Percentiles rank a stretch among this genome's conserved stretches.
phyloP scores from a whole-genome alignment of 2,329 filamentous ascomycete genomes.

The Cercospora nicotianae region DNA sequence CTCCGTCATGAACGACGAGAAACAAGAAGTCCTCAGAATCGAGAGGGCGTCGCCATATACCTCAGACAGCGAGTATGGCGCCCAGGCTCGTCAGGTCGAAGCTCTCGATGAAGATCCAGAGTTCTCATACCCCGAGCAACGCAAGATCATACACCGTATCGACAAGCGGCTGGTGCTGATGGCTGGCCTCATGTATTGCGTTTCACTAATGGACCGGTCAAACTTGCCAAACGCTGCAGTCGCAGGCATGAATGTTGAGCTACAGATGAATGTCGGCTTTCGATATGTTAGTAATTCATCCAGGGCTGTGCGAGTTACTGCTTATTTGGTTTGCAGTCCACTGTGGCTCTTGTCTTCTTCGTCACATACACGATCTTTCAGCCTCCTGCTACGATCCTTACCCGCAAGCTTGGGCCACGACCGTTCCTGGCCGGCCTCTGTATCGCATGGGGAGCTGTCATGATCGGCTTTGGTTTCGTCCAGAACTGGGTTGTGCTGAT shows the following conservation, averaged over 20 bases:
- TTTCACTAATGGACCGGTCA: conserved; percentile 61
- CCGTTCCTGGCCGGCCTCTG: conserved; percentile 35
- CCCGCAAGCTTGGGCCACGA: conserved; percentile 34
- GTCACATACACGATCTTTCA: conserved; percentile 36
- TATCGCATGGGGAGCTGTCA: conserved; percentile 57
- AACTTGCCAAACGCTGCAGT: conserved; percentile 15
- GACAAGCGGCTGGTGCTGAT: conserved; percentile 55
- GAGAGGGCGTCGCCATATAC: background rate
- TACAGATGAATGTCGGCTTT: conserved; percentile 32
- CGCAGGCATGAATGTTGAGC: conserved; percentile 47
- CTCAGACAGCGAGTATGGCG: background rate
- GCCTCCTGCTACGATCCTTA: conserved; percentile 34
- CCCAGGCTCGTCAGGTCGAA: background rate
- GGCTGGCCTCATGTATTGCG: conserved; percentile 63
- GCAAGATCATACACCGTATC: conserved; percentile 59
- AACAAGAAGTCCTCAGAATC: background rate
- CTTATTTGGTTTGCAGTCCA: background rate
- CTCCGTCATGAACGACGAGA: background rate
- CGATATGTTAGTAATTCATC: conserved; percentile 32
- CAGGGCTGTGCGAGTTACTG: conserved; percentile 3
- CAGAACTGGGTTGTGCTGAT: conserved; percentile 52
- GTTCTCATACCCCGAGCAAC: conserved; percentile 3
- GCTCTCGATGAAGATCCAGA: background rate
- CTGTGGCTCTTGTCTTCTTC: conserved; percentile 30
- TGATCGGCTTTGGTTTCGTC: conserved; percentile 64